These are phyloP conservation scores for Pseudogymnoascus sp. DNA, from an alignment of 2,329 filamentous ascomycete species.

Conservation along the genomic window DNA sequence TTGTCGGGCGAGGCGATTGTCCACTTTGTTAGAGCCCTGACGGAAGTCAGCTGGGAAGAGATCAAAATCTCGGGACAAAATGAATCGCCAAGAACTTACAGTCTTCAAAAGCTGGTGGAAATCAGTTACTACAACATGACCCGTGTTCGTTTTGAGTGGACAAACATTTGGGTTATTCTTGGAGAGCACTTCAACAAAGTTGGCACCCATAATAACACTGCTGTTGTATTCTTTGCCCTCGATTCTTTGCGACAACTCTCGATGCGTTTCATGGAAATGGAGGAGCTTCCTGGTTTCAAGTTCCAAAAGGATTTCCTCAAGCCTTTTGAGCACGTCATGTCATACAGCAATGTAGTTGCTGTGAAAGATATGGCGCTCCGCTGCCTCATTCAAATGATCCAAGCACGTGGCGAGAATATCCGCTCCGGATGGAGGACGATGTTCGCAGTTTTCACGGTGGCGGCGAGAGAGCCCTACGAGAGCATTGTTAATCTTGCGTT, in stretches of 20 bases:
- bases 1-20: constrained; percentile 91
- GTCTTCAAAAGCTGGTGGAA: constrained; percentile 94
- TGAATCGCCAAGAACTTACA: constrained; percentile 93
- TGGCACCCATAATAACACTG: constrained; percentile 91
- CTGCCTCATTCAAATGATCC: constrained; percentile 98
- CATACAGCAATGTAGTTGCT: constrained; percentile 79
- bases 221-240: constrained; percentile 93
- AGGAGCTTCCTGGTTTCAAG: constrained; percentile 96
- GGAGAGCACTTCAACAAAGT: constrained; percentile 98
- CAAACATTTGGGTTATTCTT: constrained; percentile 93
- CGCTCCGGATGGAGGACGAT: constrained; percentile 97
- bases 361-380: constrained; percentile 97
- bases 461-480: constrained; percentile 86
- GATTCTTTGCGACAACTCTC: constrained; percentile 92
- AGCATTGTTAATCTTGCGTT: constrained; percentile 94
- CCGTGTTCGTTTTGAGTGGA: constrained; percentile 96
- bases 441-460: constrained; percentile 97
- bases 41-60: constrained; percentile 97
- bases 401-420: constrained; percentile 92
- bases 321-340: constrained; percentile 95
- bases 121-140: constrained; percentile 99
- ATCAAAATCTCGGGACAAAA: constrained; percentile 96
- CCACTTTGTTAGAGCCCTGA: constrained; percentile 84
- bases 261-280: constrained; percentile 98
- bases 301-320: constrained; percentile 99